A percentile compares a stretch with the other conserved stretches of the same genome.
phyloP scores from a whole-genome alignment of 2,329 filamentous ascomycete species.

The Trichothecium sympodiale region DNA sequence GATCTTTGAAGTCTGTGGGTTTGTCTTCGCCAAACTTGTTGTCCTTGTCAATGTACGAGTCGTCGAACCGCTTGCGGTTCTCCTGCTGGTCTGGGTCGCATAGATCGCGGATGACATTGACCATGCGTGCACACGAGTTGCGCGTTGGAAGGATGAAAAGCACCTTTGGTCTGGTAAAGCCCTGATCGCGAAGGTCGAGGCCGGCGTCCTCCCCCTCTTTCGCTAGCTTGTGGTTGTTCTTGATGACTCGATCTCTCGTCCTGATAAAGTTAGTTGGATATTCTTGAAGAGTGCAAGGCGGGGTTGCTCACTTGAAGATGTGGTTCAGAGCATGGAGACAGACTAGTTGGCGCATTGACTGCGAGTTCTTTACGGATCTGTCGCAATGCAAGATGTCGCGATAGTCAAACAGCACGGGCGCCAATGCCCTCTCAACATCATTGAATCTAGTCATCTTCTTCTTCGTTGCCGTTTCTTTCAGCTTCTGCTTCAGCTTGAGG shows the following conservation, averaged over 20 bases:
- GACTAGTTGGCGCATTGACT: slow-evolving; percentile 56
- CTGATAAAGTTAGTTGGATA: slow-evolving; percentile 21
- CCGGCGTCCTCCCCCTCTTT: slow-evolving; percentile 53
- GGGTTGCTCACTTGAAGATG: slow-evolving; percentile 58
- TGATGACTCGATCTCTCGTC: slow-evolving; percentile 82
- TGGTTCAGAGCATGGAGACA: slow-evolving; percentile 87
- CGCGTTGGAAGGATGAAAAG: slow-evolving; percentile 83
- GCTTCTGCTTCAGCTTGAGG: slow-evolving; percentile 59
- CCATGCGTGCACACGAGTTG: slow-evolving; percentile 68
- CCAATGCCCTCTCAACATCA: slow-evolving; percentile 51
- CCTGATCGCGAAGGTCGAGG: slow-evolving; percentile 77
- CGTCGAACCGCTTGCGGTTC: slow-evolving; percentile 85
- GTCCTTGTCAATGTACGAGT: slow-evolving; percentile 63
- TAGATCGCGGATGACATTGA: slow-evolving; percentile 66
- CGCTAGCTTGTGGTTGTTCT: slow-evolving; percentile 74
- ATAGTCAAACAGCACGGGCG: slow-evolving; percentile 69
- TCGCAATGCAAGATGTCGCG: slow-evolving; percentile 69
- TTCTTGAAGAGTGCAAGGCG: not conserved
- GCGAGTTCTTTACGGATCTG: slow-evolving; percentile 57
- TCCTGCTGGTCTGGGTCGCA: slow-evolving; percentile 85
- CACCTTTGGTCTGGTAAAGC: slow-evolving; percentile 89
- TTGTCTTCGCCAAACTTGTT: slow-evolving; percentile 57
- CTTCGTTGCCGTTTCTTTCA: slow-evolving; percentile 43
- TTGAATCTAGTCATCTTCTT: slow-evolving; percentile 44
- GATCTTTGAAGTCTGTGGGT: slow-evolving; percentile 74